Base-by-base conservation (phyloP, 371 early-diverging fungal species). In the Actinomucor elegans region DNA sequence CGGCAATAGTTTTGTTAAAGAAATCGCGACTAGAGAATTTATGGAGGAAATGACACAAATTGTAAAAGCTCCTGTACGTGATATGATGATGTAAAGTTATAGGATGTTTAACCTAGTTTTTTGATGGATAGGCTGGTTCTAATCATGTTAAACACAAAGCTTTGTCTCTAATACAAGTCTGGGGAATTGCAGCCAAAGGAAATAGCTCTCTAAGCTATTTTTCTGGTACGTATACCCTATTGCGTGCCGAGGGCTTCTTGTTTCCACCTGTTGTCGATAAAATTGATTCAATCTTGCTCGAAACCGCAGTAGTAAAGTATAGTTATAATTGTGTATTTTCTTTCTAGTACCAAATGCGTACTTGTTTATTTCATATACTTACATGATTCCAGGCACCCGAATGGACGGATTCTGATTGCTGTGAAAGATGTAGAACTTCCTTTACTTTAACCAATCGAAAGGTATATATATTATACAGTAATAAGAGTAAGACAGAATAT, bases 361-460 rank as follows among this genome's bases (percentile, higher is more conserved):
- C 11, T 36, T 48, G 26, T 41, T 29, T 51, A n/a, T 52, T 8
- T 8, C 15, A 15, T 47, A 18, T 24, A 41, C 20, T 44, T 5
- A 47, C 23, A 9, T n/a, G 11, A 21, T 20, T 20, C 14, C 50
- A 91, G 91, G 91, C 97, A 17, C 97, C 98, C 5, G 96, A 92
- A 59, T 97, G 98, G 98, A 86, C 91, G 10, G 96, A 97, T 64
- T 89, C 90, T 36, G 89, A 91, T 54, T 85, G 89, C 9, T 97
- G 98, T 67, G 91, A 88, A 75, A 84, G 98, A 28, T 97, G 98
- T 65, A 77, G 97, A 49, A 86, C 92, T 2, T 49, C 73, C 10
- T 97, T 97, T 60, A 96, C 96, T 1, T 73, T 93, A 8, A 92
- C 94, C 38, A 96, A 93, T 69, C 84, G 98, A 52, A 96, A 97